These are phyloP conservation scores for Boletus tomentosulus DNA, from an alignment of 768 basidiomycete genomes.

Conservation along the genomic window DNA sequence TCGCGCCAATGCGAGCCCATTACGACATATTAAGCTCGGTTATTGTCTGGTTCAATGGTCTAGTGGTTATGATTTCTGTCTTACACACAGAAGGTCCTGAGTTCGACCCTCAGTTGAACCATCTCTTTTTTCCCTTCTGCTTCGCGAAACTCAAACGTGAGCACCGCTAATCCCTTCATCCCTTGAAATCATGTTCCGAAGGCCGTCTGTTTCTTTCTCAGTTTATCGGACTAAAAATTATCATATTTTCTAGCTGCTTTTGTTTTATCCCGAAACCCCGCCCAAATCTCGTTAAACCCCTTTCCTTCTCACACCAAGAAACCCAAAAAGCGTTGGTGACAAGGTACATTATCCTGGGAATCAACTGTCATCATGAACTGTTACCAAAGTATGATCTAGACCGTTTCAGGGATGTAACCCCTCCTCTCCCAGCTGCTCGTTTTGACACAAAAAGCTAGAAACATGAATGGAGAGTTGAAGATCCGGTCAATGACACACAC, in stretches of 20 bases:
- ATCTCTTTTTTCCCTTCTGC: constrained; percentile 23
- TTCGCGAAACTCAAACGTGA: background rate
- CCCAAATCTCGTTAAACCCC: background rate
- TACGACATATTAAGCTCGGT: accelerated
- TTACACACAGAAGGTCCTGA: constrained; percentile 41
- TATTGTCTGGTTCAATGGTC: constrained; percentile 45
- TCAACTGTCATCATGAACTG: background rate
- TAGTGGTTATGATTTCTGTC: constrained; percentile 60
- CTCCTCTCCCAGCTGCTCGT: background rate
- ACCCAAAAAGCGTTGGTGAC: background rate
- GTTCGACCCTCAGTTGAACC: constrained; percentile 43
- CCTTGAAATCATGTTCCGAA: too few species aligned
- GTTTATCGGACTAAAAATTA: background rate
- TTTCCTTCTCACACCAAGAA: background rate
- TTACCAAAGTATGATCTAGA: background rate
- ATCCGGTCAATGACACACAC: background rate
- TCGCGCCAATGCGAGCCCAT: background rate
- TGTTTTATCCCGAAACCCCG: background rate
- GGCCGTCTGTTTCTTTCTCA: background rate
- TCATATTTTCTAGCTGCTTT: background rate
- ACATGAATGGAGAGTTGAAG: background rate
- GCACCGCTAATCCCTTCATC: background rate
- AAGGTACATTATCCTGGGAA: background rate
- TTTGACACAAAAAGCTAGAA: background rate
- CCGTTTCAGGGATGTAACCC: background rate